Evolutionary conservation across 225 moss, liverwort and hornwort species (phyloP).

Genomic region (Marchantia paleacea): DNA sequence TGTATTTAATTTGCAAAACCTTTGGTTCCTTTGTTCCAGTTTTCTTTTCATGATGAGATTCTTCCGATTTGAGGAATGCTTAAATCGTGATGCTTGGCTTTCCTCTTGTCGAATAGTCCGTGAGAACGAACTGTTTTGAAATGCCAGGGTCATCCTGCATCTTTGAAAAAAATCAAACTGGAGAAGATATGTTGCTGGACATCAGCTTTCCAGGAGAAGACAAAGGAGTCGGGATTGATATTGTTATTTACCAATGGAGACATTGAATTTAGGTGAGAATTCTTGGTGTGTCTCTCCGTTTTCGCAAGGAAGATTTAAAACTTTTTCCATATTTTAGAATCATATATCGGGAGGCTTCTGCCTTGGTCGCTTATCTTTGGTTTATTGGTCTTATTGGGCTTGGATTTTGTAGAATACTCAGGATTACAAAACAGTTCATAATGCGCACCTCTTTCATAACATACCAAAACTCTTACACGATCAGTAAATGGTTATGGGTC

Average conservation of each 20-base stretch:
- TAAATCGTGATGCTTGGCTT: neutral
- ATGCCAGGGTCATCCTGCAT: conserved; percentile 52
- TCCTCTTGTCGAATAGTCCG: neutral
- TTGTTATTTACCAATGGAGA: conserved; percentile 70
- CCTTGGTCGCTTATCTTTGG: too few species aligned
- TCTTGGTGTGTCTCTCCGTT: neutral
- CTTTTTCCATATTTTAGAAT: too few species aligned
- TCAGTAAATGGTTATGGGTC: conserved; percentile 21
- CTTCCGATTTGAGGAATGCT: too few species aligned
- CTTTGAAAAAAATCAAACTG: conserved; percentile 55
- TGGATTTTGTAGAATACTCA: too few species aligned
- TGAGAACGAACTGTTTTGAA: neutral
- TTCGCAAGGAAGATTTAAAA: neutral
- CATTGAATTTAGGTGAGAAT: conserved; percentile 70
- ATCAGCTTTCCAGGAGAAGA: conserved; percentile 52
- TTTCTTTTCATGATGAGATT: too few species aligned
- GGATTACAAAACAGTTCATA: too few species aligned
- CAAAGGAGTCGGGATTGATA: conserved; percentile 49
- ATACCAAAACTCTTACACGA: neutral
- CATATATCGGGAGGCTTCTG: too few species aligned
- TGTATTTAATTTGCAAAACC: too few species aligned
- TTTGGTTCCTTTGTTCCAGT: too few species aligned
- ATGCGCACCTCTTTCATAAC: too few species aligned
- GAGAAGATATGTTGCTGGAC: conserved; percentile 79
- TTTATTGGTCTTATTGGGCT: too few species aligned